phyloP scores from a whole-genome alignment of 306 rosid species.

The Quercus variabilis region DNA sequence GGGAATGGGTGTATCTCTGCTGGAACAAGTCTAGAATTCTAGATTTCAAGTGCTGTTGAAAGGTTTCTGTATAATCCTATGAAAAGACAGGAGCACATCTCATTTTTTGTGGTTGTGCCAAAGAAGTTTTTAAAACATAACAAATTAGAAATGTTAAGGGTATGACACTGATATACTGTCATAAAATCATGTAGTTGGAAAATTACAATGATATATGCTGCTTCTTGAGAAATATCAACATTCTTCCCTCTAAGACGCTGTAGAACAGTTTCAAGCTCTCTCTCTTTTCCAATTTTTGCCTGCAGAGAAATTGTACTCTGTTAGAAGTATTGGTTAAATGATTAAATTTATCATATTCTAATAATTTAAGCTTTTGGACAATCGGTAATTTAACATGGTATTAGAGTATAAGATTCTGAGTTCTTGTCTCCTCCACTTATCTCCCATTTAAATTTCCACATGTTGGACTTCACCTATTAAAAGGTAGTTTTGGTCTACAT shows the following conservation, averaged over 20 bases:
- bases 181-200: background rate
- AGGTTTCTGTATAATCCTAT: constrained; percentile 74
- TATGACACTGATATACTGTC: background rate
- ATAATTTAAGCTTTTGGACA: rapidly evolving
- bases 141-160: background rate
- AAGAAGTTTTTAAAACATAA: background rate
- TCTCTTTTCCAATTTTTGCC: constrained; percentile 58
- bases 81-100: background rate
- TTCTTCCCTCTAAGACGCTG: constrained; percentile 66
- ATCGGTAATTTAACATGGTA: too few relatives aligned
- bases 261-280: constrained; percentile 58
- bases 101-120: background rate
- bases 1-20: constrained; percentile 59
- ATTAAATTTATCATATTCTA: too few relatives aligned
- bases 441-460: too few relatives aligned
- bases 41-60: constrained; percentile 46
- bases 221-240: constrained; percentile 59
- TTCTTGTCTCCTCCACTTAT: too few relatives aligned
- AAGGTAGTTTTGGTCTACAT: too few relatives aligned
- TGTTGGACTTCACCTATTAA: too few relatives aligned
- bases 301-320: constrained; percentile 27
- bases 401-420: rapidly evolving
- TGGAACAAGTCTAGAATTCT: constrained; percentile 62
- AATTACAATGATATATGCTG: constrained; percentile 63
- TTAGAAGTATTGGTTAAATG: background rate